Evolutionary conservation across 2,329 filamentous ascomycete genomes (phyloP).

Genomic region (Gyromitra esculenta): DNA sequence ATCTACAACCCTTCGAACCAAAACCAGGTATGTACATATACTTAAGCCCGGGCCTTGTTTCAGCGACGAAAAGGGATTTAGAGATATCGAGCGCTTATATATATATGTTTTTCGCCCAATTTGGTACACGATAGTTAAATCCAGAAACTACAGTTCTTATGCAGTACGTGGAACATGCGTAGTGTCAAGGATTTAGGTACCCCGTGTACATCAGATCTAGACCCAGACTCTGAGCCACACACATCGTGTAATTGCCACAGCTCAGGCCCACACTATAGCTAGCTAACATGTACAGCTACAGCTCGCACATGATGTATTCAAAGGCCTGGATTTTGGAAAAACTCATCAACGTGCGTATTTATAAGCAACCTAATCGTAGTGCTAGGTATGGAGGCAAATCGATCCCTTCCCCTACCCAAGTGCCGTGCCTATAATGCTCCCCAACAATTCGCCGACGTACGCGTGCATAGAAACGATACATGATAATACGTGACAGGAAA

Average conservation of each 20-base stretch:
- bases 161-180: not conserved
- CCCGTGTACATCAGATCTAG: constrained; percentile 7
- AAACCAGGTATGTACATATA: not conserved
- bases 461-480: too few species aligned
- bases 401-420: too few species aligned
- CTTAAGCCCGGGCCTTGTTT: too few species aligned
- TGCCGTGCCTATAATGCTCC: too few species aligned
- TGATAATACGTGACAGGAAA: too few species aligned
- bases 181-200: not conserved
- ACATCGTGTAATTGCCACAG: not conserved
- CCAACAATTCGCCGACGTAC: too few species aligned
- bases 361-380: too few species aligned
- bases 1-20: not conserved
- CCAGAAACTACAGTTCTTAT: not conserved
- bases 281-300: not conserved
- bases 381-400: too few species aligned
- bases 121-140: not conserved
- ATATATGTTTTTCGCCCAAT: not conserved
- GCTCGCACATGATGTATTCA: not conserved
- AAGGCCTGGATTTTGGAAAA: not conserved
- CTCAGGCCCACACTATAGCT: not conserved
- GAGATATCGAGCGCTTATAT: not conserved
- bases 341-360: too few species aligned
- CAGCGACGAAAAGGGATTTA: not conserved
- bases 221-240: not conserved